Base-by-base conservation (phyloP, 1,284 basidiomycete species). In the Ganoderma lucidum region DNA sequence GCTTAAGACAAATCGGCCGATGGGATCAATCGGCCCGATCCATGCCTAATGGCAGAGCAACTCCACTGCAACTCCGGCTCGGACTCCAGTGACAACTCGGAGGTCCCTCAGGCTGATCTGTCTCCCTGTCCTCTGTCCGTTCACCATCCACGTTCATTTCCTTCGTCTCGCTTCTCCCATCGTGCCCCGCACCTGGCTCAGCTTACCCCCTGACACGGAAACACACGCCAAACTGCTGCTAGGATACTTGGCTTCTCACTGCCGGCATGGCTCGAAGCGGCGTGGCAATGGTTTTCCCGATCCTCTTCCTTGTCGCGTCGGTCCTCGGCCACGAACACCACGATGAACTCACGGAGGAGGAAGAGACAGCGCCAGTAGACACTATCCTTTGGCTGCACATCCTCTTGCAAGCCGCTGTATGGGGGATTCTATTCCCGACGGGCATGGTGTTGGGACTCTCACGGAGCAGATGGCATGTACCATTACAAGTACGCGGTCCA, bases 401-500 rank as follows among this genome's bases (percentile, higher is more conserved):
- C 70, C 81, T 85, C 44, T 78, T 96, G 15, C 94, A 96, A 76
- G 88, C 87, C 2, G 78, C 87, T 10, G 88, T 95, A 6, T 96
- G 95, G 95, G 93, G 91, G 1, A 78, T 96, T 14, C 78, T 96
- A 28, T 96, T 96, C 77, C 95, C 95, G 0, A 84, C 91, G 9
- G 95, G 95, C 32, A 96, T 96, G 95, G 93, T 96, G 0, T 82
- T 96, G 2, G 95, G 95, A 10, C 83, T 96, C 37, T 86, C 91
- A 9, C 87, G 91, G 77, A 95, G 88, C 79, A 86, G 88, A 77
- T 96, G 93, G 90, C 95, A 96, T 80, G 94, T 96, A 56, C 95
- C 95, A 4, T 79, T 96, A 2, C 95, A 96, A 83, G 91, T 93
- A 62, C 62, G 69, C 19, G 30, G 14, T 6, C 32, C 10, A 12